phyloP scores from a whole-genome alignment of 805 yeast species.

The Wickerhamiella domercqiae region DNA sequence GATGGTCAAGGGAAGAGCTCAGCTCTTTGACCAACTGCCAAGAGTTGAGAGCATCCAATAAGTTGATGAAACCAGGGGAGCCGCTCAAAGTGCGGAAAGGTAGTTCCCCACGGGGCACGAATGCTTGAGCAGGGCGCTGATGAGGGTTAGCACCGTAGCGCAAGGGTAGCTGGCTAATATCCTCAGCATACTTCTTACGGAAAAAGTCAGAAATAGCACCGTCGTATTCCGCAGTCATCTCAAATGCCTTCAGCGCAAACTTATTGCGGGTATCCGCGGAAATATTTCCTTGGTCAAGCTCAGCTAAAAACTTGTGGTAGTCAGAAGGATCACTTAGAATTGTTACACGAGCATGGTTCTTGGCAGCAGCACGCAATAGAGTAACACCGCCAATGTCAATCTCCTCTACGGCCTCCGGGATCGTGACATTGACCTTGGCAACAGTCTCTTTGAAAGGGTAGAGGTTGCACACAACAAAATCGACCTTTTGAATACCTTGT shows the following conservation, averaged over 20 bases:
- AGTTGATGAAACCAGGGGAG: slow-evolving; percentile 94
- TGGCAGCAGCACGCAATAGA: slow-evolving; percentile 93
- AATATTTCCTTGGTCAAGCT: slow-evolving; percentile 60
- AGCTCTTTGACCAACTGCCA: slow-evolving; percentile 98
- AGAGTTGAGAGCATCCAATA: slow-evolving; percentile 90
- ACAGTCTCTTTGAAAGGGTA: slow-evolving; percentile 98
- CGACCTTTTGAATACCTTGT: slow-evolving; percentile 91
- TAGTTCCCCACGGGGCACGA: slow-evolving; percentile 65
- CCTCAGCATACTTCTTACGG: slow-evolving; percentile 92
- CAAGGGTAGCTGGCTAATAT: slow-evolving; percentile 73
- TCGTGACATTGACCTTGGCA: slow-evolving; percentile 86
- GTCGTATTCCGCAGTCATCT: slow-evolving; percentile 96
- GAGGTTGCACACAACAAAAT: slow-evolving; percentile 91
- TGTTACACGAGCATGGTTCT: slow-evolving; percentile 92
- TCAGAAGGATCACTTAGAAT: slow-evolving; percentile 90
- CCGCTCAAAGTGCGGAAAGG: slow-evolving; percentile 92
- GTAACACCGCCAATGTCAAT: slow-evolving; percentile 98
- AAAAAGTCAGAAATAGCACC: slow-evolving; percentile 90
- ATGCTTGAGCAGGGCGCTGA: slow-evolving; percentile 98
- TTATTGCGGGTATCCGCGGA: slow-evolving; percentile 59
- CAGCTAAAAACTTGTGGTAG: slow-evolving; percentile 74
- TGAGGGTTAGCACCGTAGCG: slow-evolving; percentile 99
- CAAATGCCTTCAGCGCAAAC: slow-evolving; percentile 91
- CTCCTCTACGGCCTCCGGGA: slow-evolving; percentile 96
- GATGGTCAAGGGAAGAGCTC: slow-evolving; percentile 82